Conservation (phyloP, 768 basidiomycete species). For the Kwoniella sp. region DNA sequence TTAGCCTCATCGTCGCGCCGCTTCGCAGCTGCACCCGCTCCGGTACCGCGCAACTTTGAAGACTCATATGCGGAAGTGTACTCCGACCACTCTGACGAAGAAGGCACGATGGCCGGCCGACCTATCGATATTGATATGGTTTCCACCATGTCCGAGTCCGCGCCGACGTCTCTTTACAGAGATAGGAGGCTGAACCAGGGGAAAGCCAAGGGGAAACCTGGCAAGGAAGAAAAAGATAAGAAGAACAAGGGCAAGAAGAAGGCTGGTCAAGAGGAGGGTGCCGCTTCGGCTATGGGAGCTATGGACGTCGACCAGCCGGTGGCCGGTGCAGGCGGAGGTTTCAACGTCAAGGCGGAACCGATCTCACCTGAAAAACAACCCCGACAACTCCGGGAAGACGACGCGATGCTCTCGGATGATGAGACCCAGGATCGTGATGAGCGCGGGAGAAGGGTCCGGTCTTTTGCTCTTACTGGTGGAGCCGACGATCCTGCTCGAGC, state of each 20-base stretch:
- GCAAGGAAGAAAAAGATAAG: constrained; percentile 23
- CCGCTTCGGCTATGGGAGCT: background rate
- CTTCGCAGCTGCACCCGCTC: constrained; percentile 23
- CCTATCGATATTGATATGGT: constrained; percentile 52
- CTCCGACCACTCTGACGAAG: constrained; percentile 48
- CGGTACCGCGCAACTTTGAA: constrained; percentile 17
- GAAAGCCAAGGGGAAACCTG: constrained; percentile 27
- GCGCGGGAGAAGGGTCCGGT: constrained; percentile 37
- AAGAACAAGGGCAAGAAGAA: constrained; percentile 26
- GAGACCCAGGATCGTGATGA: constrained; percentile 46
- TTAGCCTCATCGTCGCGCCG: constrained; percentile 15
- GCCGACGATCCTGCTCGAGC: constrained; percentile 16
- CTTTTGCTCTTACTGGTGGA: constrained; percentile 29
- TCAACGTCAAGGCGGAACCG: constrained; percentile 40
- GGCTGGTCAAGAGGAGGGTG: background rate
- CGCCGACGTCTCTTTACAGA: constrained; percentile 48
- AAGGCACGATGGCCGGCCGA: constrained; percentile 8
- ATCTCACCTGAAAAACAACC: constrained; percentile 42
- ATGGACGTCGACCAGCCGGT: constrained; percentile 28
- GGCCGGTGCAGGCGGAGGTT: background rate
- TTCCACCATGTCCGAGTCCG: constrained; percentile 49
- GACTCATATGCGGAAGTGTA: constrained; percentile 41
- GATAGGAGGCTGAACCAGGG: constrained; percentile 33
- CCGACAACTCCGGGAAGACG: constrained; percentile 36
- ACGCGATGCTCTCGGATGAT: constrained; percentile 48